Percentiles rank a stretch among this genome's conserved stretches.
Conservation (phyloP, 106 monocot genomes). For the Allium fistulosum region DNA sequence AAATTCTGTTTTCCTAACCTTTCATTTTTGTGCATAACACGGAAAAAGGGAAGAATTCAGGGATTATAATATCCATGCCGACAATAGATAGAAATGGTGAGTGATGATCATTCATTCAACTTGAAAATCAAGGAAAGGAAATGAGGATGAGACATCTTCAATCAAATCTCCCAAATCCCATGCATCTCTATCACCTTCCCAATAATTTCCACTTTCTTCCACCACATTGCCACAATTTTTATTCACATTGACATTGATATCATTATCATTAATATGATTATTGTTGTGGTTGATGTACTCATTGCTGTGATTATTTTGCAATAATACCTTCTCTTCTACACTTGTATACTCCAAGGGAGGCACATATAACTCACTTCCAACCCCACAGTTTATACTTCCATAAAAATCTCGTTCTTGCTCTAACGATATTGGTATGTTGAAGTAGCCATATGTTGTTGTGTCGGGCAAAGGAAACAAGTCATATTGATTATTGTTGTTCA, state of each 20-base stretch:
- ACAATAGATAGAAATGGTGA: not conserved
- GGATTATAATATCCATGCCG: too few relatives aligned
- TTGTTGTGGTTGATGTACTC: not conserved
- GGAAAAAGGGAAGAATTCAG: not conserved
- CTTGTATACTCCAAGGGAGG: constrained; percentile 46
- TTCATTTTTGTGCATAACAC: not conserved
- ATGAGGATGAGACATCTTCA: constrained; percentile 48
- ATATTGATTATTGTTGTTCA: constrained; percentile 12
- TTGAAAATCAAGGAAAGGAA: constrained; percentile 91
- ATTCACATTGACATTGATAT: not conserved
- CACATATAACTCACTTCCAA: constrained; percentile 24
- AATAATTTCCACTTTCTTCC: constrained; percentile 16
- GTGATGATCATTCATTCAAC: constrained; percentile 58
- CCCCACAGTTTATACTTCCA: constrained; percentile 19
- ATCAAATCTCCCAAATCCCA: constrained; percentile 78
- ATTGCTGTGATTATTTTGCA: constrained; percentile 5
- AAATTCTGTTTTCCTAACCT: not conserved
- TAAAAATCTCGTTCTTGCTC: constrained; percentile 5
- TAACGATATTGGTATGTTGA: constrained; percentile 4
- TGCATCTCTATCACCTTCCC: constrained; percentile 38
- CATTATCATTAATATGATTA: not conserved
- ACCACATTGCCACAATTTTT: constrained; percentile 6
- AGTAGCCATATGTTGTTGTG: constrained; percentile 6
- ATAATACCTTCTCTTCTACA: constrained; percentile 18
- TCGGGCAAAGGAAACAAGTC: constrained; percentile 21